Conservation (phyloP, 1,284 basidiomycete genomes). For the Sphaerobolus stellatus region DNA sequence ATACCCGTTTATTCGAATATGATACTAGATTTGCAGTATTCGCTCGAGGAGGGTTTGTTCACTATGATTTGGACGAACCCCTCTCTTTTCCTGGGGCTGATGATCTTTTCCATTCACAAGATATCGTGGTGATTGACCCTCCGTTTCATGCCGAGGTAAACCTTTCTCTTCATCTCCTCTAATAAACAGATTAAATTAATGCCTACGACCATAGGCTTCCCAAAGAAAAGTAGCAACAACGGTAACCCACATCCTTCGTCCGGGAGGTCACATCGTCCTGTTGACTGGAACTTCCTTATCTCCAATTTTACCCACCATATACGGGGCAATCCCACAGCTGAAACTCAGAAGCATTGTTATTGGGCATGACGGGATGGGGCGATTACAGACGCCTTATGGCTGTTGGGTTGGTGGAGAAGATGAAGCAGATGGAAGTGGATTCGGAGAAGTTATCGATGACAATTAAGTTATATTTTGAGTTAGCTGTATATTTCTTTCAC, state of each 20-base stretch:
- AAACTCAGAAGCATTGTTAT: conserved; percentile 1
- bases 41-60: conserved; percentile 1
- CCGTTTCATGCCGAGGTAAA: conserved; percentile 10
- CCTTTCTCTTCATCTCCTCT: background rate
- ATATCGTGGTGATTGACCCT: conserved; percentile 8
- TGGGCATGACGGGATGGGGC: conserved; percentile 7
- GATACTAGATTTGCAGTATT: conserved; percentile 9
- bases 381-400: conserved; percentile 7
- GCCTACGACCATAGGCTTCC: background rate
- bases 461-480: too few species aligned
- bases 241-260: conserved; percentile 2
- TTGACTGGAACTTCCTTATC: conserved; percentile 3
- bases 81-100: background rate
- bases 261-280: conserved; percentile 1
- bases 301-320: background rate
- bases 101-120: background rate
- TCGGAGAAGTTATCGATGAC: too few species aligned
- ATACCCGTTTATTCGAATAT: conserved; percentile 2
- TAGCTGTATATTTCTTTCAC: too few species aligned
- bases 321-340: background rate
- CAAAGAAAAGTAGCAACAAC: conserved; percentile 9
- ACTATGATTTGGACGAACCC: conserved; percentile 3
- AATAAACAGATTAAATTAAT: background rate
- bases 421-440: background rate
- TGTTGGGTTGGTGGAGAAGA: conserved; percentile 9